Base-by-base conservation (phyloP, 2,329 filamentous ascomycete genomes). In the Pseudogymnoascus sp. region DNA sequence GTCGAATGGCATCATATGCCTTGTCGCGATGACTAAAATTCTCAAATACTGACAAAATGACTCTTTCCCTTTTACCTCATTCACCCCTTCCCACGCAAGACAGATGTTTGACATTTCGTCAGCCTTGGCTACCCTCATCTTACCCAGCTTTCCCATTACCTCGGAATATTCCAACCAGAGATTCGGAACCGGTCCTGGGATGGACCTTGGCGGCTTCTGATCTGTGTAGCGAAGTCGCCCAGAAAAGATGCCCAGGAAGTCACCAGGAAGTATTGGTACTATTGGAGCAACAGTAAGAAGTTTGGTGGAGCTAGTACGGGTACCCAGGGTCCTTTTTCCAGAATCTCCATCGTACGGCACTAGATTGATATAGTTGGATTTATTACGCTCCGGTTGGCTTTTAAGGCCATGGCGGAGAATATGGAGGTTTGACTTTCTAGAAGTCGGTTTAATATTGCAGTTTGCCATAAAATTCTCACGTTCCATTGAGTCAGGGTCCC, bases 41-140 rank as follows among this genome's bases (percentile, higher is more conserved):
- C 65, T 61, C 44, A 47, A 67, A 64, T 66, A 67, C 37, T 67
- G 56, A 19, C 62, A 67, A 31, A 62, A 64, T 1, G 63, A 61
- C 21, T 59, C 64, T 13, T 64, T 65, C n/a, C 63, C 63, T 62
- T 67, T 65, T n/a, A 63, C 56, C 62, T 67, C 63, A 24, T 68
- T 67, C 35, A 68, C 65, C 29, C 64, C 65, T 60, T 68, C 64
- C 65, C 62, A 68, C 6, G 62, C 61, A 64, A 68, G 65, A 65
- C 63, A 68, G 59, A 68, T 64, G 53, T 68, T 68, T 19, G 62
- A 63, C 26, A 47, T 64, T 37, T 67, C 60, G 13, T 42, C 56
- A 62, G 53, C 35, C 63, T 68, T 67, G 19, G 63, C 66, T 26
- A 68, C 64, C 35, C 47, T 62, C 40, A 68, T 67, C 61, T 66